Base-by-base conservation (phyloP, 1,284 basidiomycete genomes). In the Cryptococcus depauperatus region DNA sequence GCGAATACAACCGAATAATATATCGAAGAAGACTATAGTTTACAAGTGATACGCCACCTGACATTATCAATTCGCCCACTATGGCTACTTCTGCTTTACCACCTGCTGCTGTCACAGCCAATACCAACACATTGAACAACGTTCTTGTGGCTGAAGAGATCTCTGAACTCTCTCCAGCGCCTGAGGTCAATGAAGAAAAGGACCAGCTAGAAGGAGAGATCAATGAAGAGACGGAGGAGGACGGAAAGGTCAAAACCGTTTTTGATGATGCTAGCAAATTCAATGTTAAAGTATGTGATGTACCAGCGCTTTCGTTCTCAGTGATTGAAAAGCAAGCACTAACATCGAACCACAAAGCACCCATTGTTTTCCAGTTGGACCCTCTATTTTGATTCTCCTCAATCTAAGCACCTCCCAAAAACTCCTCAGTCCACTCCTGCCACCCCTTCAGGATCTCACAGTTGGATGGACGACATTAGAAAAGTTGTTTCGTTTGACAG, bases 401-500 rank as follows among this genome's bases (percentile, higher is more conserved):
- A 80, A 39, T 88, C 86, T 39, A 93, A 93, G 71, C 52, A 84
- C 70, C 75, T 90, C 28, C 87, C 88, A 28, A 87, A 89, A 70
- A 89, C 86, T 19, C 85, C 84, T 43, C 77, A 83, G 45, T 81
- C 84, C 28, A 82, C 86, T 52, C 85, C 84, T 8, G 80, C 80
- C 61, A 85, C 83, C 0, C 83, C 83, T 11, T 51, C 48, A 22
- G 55, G 58, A 23, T 51, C 58, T 10, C 59, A 65, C 45, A 67
- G 68, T 54, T 96, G 92, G 92, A 92, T 95, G 84, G 91, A 95
- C 60, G 88, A 93, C 64, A 92, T 96, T 65, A 89, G 91, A 64
- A 83, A 85, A 51, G 88, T 96, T 46, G 89, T 95, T 63, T 82
- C 78, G 53, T 92, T 96, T 64, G 85, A 92, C 66, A 88, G 84